Evolutionary conservation across 1,284 basidiomycete species (phyloP).

Genomic region (Thelephora terrestris): DNA sequence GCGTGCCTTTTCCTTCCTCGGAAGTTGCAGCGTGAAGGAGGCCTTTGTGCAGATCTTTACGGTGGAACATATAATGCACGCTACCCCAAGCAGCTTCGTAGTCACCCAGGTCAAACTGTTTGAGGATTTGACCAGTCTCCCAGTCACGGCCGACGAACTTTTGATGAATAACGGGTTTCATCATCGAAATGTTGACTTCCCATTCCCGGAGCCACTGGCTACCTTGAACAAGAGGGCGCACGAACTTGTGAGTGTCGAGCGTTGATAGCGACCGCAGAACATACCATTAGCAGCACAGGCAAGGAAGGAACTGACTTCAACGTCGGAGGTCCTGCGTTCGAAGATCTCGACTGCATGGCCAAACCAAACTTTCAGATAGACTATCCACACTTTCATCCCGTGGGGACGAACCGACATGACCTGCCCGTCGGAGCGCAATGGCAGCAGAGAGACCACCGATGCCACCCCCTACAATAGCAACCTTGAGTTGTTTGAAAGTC

Average conservation of each 20-base stretch:
- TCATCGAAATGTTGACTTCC: conserved; percentile 22
- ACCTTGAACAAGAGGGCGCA: conserved; percentile 9
- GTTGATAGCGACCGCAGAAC: not conserved
- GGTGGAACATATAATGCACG: conserved; percentile 25
- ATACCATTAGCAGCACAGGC: not conserved
- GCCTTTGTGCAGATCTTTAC: conserved; percentile 22
- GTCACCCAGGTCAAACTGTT: conserved; percentile 21
- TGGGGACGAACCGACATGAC: conserved; percentile 15
- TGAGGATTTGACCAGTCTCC: conserved; percentile 20
- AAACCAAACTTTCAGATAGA: not conserved
- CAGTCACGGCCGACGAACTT: conserved; percentile 13
- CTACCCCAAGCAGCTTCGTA: conserved; percentile 26
- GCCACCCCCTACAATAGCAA: conserved; percentile 18
- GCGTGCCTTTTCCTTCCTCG: conserved; percentile 18
- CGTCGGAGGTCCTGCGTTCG: not conserved
- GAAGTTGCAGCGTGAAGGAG: conserved; percentile 20
- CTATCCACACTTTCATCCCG: not conserved
- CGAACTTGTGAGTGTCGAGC: not conserved
- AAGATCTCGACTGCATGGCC: not conserved
- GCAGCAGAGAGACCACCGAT: conserved; percentile 17
- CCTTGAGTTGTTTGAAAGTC: conserved; percentile 15
- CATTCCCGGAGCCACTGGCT: conserved; percentile 25
- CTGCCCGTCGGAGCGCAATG: conserved; percentile 16
- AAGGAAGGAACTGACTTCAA: not conserved
- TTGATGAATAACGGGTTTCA: conserved; percentile 9